Percentiles rank a stretch among this genome's conserved stretches.
phyloP scores from a whole-genome alignment of 2,329 filamentous ascomycete species.

The Dothideomycetidae sp. region DNA sequence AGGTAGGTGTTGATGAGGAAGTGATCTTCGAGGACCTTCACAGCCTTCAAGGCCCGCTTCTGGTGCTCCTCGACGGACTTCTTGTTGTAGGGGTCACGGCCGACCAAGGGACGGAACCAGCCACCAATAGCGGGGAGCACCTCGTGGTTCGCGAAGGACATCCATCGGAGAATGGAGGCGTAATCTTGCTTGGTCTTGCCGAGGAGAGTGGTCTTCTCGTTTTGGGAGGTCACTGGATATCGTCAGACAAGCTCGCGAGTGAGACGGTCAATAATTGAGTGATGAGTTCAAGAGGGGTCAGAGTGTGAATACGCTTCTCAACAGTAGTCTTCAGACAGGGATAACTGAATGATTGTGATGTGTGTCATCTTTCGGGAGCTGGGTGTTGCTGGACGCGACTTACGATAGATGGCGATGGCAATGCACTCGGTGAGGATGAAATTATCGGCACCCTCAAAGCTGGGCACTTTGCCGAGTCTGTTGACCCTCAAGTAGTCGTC shows the following conservation, averaged over 20 bases:
- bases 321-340: constrained; percentile 95
- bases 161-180: constrained; percentile 94
- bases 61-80: constrained; percentile 74
- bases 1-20: constrained; percentile 90
- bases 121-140: constrained; percentile 55
- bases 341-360: constrained; percentile 71
- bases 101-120: constrained; percentile 80
- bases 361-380: constrained; percentile 57
- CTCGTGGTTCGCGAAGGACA: constrained; percentile 92
- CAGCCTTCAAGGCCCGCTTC: constrained; percentile 52
- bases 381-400: constrained; percentile 8
- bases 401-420: constrained; percentile 96
- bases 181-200: constrained; percentile 99
- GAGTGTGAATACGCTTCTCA: constrained; percentile 73
- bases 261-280: constrained; percentile 16
- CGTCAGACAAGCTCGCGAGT: constrained; percentile 2
- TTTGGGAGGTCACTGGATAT: constrained; percentile 80
- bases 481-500: constrained; percentile 74
- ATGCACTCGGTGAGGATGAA: constrained; percentile 80
- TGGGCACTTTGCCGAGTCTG: constrained; percentile 79
- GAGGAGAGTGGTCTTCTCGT: constrained; percentile 98
- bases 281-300: constrained; percentile 34
- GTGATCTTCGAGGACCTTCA: constrained; percentile 70
- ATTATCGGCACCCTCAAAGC: constrained; percentile 85
- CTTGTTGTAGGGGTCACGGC: constrained; percentile 87